phyloP scores from a whole-genome alignment of 2,329 filamentous ascomycete genomes.

The Myriangium duriaei region DNA sequence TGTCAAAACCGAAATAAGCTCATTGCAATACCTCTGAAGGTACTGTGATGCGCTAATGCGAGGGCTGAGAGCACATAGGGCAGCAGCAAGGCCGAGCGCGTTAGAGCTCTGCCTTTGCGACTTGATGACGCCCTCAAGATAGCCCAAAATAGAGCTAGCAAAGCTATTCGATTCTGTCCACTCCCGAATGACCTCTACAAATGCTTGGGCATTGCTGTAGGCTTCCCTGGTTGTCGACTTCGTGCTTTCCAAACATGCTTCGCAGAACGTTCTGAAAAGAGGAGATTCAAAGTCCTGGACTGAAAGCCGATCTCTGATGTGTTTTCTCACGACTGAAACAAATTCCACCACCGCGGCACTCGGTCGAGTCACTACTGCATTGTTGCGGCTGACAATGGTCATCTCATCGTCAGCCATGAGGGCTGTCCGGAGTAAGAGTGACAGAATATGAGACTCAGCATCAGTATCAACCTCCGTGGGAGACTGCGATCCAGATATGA shows the following conservation, averaged over 20 bases:
- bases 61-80: slow-evolving; percentile 37
- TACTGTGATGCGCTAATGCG: slow-evolving; percentile 35
- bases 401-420: slow-evolving; percentile 49
- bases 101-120: slow-evolving; percentile 26
- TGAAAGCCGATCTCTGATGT: not conserved
- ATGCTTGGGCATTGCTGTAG: slow-evolving; percentile 34
- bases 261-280: not conserved
- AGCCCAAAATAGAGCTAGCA: slow-evolving; percentile 22
- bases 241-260: slow-evolving; percentile 1
- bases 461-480: not conserved
- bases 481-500: slow-evolving; percentile 36
- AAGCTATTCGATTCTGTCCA: slow-evolving; percentile 31
- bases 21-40: slow-evolving; percentile 44
- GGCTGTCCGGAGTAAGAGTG: slow-evolving; percentile 40
- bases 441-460: slow-evolving; percentile 28
- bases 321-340: slow-evolving; percentile 36
- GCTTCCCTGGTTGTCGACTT: slow-evolving; percentile 13
- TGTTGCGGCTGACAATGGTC: slow-evolving; percentile 42
- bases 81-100: slow-evolving; percentile 34
- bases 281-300: not conserved
- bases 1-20: slow-evolving; percentile 48
- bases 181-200: slow-evolving; percentile 25
- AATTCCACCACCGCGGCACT: slow-evolving; percentile 42
- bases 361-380: slow-evolving; percentile 37
- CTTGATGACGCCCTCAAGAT: slow-evolving; percentile 25